Conservation (phyloP, 805 yeast species). For the Wickerhamiella kurtzmanii region DNA sequence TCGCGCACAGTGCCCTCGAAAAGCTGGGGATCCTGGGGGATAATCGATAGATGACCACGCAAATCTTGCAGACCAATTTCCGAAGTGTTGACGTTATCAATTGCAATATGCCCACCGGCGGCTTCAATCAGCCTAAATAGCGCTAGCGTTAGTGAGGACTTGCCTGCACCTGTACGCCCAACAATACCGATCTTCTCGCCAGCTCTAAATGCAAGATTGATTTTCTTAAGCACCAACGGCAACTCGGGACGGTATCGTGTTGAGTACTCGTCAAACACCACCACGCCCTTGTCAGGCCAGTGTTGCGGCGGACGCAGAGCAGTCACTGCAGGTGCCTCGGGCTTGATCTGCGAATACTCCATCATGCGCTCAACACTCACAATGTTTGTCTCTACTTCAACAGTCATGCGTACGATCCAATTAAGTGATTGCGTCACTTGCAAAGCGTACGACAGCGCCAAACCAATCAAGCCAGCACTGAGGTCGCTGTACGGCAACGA, state of each 20-base stretch:
- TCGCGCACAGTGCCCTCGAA: conserved; percentile 77
- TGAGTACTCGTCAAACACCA: conserved; percentile 59
- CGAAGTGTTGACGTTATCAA: conserved; percentile 58
- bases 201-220: conserved; percentile 50
- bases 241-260: conserved; percentile 73
- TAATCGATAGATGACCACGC: conserved; percentile 64
- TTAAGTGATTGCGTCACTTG: conserved; percentile 87
- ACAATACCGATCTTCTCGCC: conserved; percentile 88
- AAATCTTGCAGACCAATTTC: conserved; percentile 63
- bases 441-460: conserved; percentile 83
- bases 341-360: conserved; percentile 63
- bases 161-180: conserved; percentile 96
- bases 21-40: conserved; percentile 90
- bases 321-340: conserved; percentile 73
- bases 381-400: conserved; percentile 93
- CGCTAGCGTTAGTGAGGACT: conserved; percentile 73
- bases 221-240: conserved; percentile 61
- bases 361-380: conserved; percentile 91
- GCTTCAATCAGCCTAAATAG: conserved; percentile 75
- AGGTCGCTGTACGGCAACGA: conserved; percentile 55
- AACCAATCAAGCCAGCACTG: conserved; percentile 86
- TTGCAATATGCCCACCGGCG: conserved; percentile 50
- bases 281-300: conserved; percentile 67
- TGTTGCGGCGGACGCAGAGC: conserved; percentile 48
- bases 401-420: conserved; percentile 98